Evolutionary conservation across 176 grass and related monocot species (phyloP), one percentile per base, ranked within the genome.

Genomic region (Zoysia pacifica): DNA sequence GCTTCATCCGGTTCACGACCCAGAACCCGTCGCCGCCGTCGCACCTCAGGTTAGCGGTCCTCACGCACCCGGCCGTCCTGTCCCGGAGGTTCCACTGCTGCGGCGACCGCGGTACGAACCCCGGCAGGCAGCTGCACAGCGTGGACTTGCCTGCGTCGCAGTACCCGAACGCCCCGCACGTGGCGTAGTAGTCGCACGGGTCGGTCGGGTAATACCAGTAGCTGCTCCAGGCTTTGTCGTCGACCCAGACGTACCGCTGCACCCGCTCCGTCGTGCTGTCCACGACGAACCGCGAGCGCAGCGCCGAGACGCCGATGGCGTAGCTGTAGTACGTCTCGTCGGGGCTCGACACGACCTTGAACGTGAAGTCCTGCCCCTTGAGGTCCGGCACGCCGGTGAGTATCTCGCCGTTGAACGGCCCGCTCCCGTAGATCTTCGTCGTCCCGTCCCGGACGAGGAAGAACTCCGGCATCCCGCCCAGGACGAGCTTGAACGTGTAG

Each of bases 171-270:
- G 70, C 5, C 36, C 90, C 90, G 74, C 90, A 92, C 18, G 2
- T 63, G 46, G 52, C 83, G 65, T 86, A 89, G 10, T 0, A 0
- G 80, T 92, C 90, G 80, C 86, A 92, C 0, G 70, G 86, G 53
- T 83, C 90, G 1, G 77, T 85, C 11, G 90, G 90, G 65, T 73
- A 85, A 70, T 67, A 59, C 90, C 90, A 92, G 86, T 46, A 92
- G 46, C 0, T 59, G 41, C 69, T 80, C 86, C 90, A 92, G 0
- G 0, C 9, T 28, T 28, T 28, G 44, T 4, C 38, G 39, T 64
- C 39, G 41, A 51, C 5, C 76, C 83, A 80, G 10, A 76, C 67
- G 44, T 14, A 73, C 0, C 90, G 86, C 65, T 48, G 66, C 37
- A 92, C 4, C 48, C 18, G 16, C 65, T 41, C 65, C 47, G 5